Evolutionary conservation across 345 rosid genomes (phyloP).

Genomic region (Iberis pinnata): DNA sequence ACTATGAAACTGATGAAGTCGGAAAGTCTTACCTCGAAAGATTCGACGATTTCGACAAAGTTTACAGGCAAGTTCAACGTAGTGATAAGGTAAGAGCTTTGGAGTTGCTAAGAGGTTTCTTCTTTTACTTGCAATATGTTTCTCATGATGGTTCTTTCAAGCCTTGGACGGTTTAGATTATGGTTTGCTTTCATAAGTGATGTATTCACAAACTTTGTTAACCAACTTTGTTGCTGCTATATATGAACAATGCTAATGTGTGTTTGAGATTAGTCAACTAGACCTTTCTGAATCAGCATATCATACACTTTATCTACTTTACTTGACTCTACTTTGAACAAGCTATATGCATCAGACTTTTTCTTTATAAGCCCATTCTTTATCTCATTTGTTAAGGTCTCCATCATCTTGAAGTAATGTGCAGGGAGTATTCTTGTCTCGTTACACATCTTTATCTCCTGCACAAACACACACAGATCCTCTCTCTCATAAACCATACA

Average conservation of each 20-base stretch:
- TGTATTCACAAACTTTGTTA: no score
- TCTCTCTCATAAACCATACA: neutral
- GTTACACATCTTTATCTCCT: slow-evolving; percentile 69
- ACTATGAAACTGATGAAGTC: slow-evolving; percentile 10
- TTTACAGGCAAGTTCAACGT: slow-evolving; percentile 14
- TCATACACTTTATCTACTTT: slow-evolving; percentile 83
- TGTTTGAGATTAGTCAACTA: slow-evolving; percentile 27
- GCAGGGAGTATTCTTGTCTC: slow-evolving; percentile 73
- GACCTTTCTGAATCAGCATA: slow-evolving; percentile 62
- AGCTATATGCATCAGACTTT: slow-evolving; percentile 72
- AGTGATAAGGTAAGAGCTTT: slow-evolving; percentile 11
- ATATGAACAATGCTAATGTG: slow-evolving; percentile 12
- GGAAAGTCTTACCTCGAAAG: slow-evolving; percentile 19
- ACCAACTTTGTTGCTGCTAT: no score
- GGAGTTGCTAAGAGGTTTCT: slow-evolving; percentile 29
- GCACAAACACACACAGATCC: slow-evolving; percentile 17
- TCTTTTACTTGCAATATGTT: slow-evolving; percentile 26
- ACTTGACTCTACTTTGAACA: slow-evolving; percentile 69
- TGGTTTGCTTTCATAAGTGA: no score
- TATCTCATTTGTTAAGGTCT: slow-evolving; percentile 53
- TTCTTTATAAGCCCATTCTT: slow-evolving; percentile 53
- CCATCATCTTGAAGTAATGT: slow-evolving; percentile 77
- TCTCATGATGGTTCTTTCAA: slow-evolving; percentile 24
- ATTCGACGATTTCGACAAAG: slow-evolving; percentile 15
- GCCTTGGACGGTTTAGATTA: slow-evolving; percentile 11